Percentiles rank a stretch among this genome's conserved stretches.
These are phyloP conservation scores for Coemansia asiatica DNA, from an alignment of 192 early-diverging fungal genomes.

Conservation along the genomic window DNA sequence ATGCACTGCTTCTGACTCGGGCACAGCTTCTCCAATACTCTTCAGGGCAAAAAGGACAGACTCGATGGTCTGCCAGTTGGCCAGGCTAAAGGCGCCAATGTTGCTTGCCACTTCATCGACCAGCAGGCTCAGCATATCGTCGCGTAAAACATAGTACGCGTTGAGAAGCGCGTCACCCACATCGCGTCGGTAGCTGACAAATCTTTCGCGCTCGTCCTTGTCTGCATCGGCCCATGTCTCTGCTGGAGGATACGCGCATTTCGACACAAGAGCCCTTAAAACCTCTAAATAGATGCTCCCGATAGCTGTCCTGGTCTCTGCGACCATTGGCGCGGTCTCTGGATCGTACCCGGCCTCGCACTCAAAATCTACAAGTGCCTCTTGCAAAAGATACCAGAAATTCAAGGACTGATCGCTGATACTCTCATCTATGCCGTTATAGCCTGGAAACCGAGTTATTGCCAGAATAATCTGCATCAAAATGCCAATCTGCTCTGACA, in stretches of 20 bases:
- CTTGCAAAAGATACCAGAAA: slow-evolving; percentile 75
- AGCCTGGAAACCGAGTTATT: slow-evolving; percentile 69
- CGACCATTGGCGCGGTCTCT: not conserved
- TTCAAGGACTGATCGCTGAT: slow-evolving; percentile 69
- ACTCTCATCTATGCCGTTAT: slow-evolving; percentile 67
- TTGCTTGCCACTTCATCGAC: slow-evolving; percentile 24
- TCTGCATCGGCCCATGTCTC: slow-evolving; percentile 58
- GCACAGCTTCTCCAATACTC: slow-evolving; percentile 67
- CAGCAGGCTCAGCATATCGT: slow-evolving; percentile 57
- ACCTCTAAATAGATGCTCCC: slow-evolving; percentile 57
- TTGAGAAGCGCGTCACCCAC: slow-evolving; percentile 72
- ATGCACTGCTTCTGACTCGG: slow-evolving; percentile 53
- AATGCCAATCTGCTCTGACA: slow-evolving; percentile 11
- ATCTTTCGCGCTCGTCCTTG: slow-evolving; percentile 61
- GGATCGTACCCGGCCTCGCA: slow-evolving; percentile 26
- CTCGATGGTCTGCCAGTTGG: slow-evolving; percentile 53
- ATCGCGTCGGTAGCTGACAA: slow-evolving; percentile 65
- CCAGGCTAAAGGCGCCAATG: slow-evolving; percentile 27
- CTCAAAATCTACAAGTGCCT: slow-evolving; percentile 61
- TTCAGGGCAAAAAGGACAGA: slow-evolving; percentile 66
- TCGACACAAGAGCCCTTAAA: slow-evolving; percentile 57
- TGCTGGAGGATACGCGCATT: slow-evolving; percentile 59
- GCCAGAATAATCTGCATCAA: slow-evolving; percentile 57
- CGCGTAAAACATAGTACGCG: slow-evolving; percentile 65
- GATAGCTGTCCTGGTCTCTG: slow-evolving; percentile 26